A percentile compares a stretch with the other conserved stretches of the same genome.
Evolutionary conservation across 768 basidiomycete genomes (phyloP).

Genomic region (Mycena amicta): DNA sequence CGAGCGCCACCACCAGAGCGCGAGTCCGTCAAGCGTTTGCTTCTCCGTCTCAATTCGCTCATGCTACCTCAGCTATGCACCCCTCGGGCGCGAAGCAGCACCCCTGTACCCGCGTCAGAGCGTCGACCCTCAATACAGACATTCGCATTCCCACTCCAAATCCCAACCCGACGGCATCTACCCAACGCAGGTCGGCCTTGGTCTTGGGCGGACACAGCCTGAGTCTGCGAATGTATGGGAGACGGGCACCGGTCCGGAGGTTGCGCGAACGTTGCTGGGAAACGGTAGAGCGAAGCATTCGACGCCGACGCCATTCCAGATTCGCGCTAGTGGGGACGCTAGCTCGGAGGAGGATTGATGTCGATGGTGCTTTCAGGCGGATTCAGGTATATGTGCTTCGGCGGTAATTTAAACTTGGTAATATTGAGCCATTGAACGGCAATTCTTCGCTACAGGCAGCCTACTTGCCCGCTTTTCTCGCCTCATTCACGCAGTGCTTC

Average conservation of each 20-base stretch:
- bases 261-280: slow-evolving; percentile 49
- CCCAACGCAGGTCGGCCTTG: slow-evolving; percentile 55
- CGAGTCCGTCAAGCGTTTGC: slow-evolving; percentile 23
- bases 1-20: slow-evolving; percentile 25
- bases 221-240: slow-evolving; percentile 54
- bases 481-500: no score
- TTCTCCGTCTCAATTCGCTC: no score
- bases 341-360: slow-evolving; percentile 10
- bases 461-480: no score
- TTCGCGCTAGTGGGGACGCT: slow-evolving; percentile 1
- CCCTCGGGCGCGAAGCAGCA: no score
- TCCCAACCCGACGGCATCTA: slow-evolving; percentile 65
- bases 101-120: slow-evolving; percentile 16
- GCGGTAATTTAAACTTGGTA: no score
- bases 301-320: slow-evolving; percentile 11
- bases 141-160: slow-evolving; percentile 46
- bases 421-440: no score
- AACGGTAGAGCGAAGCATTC: not conserved
- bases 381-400: no score
- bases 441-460: no score
- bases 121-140: slow-evolving; percentile 22
- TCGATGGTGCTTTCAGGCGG: no score
- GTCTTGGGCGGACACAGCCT: slow-evolving; percentile 46
- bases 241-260: slow-evolving; percentile 50
- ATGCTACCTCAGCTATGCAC: slow-evolving; percentile 22